phyloP scores from a whole-genome alignment of 2,329 filamentous ascomycete genomes.

The Aspergillus thermomutatus region DNA sequence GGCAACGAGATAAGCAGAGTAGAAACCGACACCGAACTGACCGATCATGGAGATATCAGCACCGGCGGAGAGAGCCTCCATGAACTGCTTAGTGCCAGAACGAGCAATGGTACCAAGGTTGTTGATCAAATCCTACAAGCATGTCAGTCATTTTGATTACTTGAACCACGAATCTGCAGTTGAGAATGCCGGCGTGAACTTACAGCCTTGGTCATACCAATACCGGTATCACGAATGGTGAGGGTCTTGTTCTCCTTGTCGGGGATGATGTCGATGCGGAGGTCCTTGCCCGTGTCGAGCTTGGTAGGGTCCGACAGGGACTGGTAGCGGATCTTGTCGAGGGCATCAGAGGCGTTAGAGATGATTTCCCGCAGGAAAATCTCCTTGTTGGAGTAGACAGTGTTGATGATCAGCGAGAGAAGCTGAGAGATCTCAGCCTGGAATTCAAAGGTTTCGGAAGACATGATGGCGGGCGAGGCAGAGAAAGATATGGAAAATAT shows the following conservation, averaged over 20 bases:
- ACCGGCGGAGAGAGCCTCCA: slow-evolving; percentile 97
- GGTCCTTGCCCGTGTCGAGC: slow-evolving; percentile 95
- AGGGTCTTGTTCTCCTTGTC: slow-evolving; percentile 97
- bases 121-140: slow-evolving; percentile 88
- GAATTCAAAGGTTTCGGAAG: slow-evolving; percentile 97
- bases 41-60: slow-evolving; percentile 99
- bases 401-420: slow-evolving; percentile 99
- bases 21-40: slow-evolving; percentile 99
- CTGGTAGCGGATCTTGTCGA: slow-evolving; percentile 99
- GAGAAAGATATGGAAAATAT: slow-evolving; percentile 11
- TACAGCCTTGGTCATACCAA: slow-evolving; percentile 99
- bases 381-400: slow-evolving; percentile 99
- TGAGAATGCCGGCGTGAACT: slow-evolving; percentile 42
- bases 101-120: slow-evolving; percentile 99
- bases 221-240: slow-evolving; percentile 96
- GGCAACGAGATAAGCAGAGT: slow-evolving; percentile 98
- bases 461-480: slow-evolving; percentile 58
- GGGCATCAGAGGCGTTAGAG: slow-evolving; percentile 96
- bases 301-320: slow-evolving; percentile 94
- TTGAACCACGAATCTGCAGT: not conserved
- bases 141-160: slow-evolving; percentile 5
- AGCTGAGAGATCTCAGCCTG: slow-evolving; percentile 99
- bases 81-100: slow-evolving; percentile 99
- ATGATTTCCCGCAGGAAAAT: slow-evolving; percentile 99
- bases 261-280: slow-evolving; percentile 98